Evolutionary conservation across 2,329 filamentous ascomycete genomes (phyloP), one percentile per base, ranked within the genome.

Genomic region (Paecilomyces sp.): DNA sequence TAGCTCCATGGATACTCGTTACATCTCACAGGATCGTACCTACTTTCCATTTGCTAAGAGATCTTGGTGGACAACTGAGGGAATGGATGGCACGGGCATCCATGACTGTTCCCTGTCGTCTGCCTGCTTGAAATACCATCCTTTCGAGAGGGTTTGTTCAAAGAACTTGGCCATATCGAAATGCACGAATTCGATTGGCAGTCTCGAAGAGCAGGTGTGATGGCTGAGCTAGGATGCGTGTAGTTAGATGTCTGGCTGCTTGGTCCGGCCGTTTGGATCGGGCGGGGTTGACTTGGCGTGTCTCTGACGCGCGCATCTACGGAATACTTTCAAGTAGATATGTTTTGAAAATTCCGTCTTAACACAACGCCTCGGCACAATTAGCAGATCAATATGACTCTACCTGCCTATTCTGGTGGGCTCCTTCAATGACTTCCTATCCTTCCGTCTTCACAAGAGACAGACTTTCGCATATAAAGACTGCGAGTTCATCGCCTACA

Each of bases 1-100:
- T 62, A 57, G n/a, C 5, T 18, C 18, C 6, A 41, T 15, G 41
- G 5, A 18, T 9, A 8, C 41, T 67, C 59, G 24, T 65, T 34
- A 33, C 63, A 63, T 15, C 63, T 66, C 24, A 64, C 63, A 33
- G 61, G 18, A 64, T 67, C 22, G 63, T 66, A 50, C 56, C 31
- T 28, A 56, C 55, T 50, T 47, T 5, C 36, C 24, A n/a, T 56
- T 56, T 36, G 55, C 55, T 50, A 53, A 25, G 24, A 53, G 51
- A 15, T 53, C 51, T n/a, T 25, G 22, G 22, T 53, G 51, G 8
- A 53, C 51, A 13, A 53, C 51, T 12, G 51, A 53, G 24, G 51
- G 51, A 25, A 53, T 30, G 25, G 57, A 55, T 12, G 62, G 54
- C 13, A 64, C 64, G 9, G 59, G 60, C 31, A 63, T 54, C 54